Base-by-base conservation (phyloP, 768 basidiomycete species). In the Leccinum rimulosum region DNA sequence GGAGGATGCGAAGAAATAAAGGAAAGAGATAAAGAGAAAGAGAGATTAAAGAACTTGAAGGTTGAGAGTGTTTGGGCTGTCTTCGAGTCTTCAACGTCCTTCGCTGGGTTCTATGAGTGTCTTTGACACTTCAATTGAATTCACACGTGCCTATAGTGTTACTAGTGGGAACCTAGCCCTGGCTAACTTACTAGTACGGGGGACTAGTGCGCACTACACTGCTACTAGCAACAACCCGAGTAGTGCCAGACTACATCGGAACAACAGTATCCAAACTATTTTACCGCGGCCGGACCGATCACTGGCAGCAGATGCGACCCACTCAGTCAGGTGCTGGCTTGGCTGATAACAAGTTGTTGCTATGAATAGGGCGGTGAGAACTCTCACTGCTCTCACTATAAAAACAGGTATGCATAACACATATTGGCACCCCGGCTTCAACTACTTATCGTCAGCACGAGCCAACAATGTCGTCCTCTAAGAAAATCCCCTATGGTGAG, bases 401-500 rank as follows among this genome's bases (percentile, higher is more conserved):
- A 60, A 49, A 19, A 28, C 12, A 43, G 12, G 35, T 38, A 12
- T 28, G 50, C 1, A 28, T 35, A 45, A 54, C 17, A 38, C 22
- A 11, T 9, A 27, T 25, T 43, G 27, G 31, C 43, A 2, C 30
- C 3, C 36, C 12, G 10, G 7, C 50, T 35, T 11, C 17, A 11
- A 15, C 10, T 17, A 19, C 30, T 40, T 27, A 55, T 49, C 57
- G 35, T 54, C 51, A 55, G 19, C 50, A 25, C 52, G 4, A 47
- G 22, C 35, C 36, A 43, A 27, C 56, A 8, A 71, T 71, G 70
- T 54, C 70, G 9, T 58, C 52, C 56, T 30, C 54, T 3, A 73
- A 56, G 64, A 73, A 65, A 31, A 45, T 74, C 52, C 71, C 72
- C 3, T 76, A 74, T 48, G 73, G 75, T 76, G 61, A 66, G 73